Base-by-base conservation (phyloP, 2,329 filamentous ascomycete genomes). In the Colletotrichum trifolii region DNA sequence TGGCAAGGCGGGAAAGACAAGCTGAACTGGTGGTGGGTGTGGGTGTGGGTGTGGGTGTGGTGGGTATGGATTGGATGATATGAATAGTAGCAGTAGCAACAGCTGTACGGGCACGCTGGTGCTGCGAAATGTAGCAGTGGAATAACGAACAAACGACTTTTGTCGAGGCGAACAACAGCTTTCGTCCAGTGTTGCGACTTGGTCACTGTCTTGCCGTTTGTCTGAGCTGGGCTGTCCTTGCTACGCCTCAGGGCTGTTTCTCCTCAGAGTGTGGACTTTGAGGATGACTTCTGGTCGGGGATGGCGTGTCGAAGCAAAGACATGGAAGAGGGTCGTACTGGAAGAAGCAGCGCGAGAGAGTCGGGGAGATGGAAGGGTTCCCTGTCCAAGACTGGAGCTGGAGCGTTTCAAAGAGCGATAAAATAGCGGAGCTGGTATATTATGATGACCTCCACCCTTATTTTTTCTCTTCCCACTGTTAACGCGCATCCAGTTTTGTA, bases 371-470 rank as follows among this genome's bases (percentile, higher is more conserved):
- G 53, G 59, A 53, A 57, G 58, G 58, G 58, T 54, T 57, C 63
- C 63, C 58, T 66, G 63, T 63, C 63, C 47, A 63, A 38, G 53
- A 57, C 58, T 63, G 58, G 63, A 66, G 58, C 53, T 57, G 63
- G 62, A 48, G 48, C 59, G 63, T 66, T 66, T 66, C 63, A 66
- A 66, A 53, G 58, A 53, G 63, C 52, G 53, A 57, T 56, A 35
- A 47, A 57, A 60, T 56, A 57, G 59, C 59, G 63, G 63, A 66
- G 63, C 63, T 62, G 58, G 53, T 42, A 63, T 65, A 65, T 57
- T 66, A 57, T 66, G 59, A 53, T n/a, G 58, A 12, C 52, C 58
- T 66, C 58, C 63, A 57, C 63, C 33, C 48, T 47, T 45, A 33
- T 42, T 17, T 46, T 15, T 17, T 15, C 34, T 11, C 25, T 11